Base-by-base conservation (phyloP, 768 basidiomycete genomes). In the Boletellus ananiceps region DNA sequence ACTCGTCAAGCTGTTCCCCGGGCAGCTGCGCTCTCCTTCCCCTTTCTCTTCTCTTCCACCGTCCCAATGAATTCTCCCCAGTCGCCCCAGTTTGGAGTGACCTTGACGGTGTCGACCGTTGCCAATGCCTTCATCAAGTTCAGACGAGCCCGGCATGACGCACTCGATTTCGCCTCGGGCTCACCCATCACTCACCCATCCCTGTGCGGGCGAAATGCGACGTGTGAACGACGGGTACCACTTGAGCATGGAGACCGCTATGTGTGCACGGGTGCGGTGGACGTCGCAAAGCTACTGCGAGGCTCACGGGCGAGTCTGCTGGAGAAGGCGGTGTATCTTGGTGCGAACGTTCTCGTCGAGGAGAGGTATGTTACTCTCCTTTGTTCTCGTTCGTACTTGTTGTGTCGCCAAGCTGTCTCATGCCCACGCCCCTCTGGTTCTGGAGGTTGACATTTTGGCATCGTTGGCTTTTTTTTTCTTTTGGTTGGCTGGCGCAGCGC, bases 281-380 rank as follows among this genome's bases (percentile, higher is more conserved):
- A 86, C 57, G 72, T 79, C 32, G 59, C 65, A 18, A 77, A 75
- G 47, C 71, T 89, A 13, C 68, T 89, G 42, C 69, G 82, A 12
- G 77, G 74, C 5, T 77, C 81, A 25, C 74, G 84, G 40, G 65
- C 69, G 2, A 66, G 69, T 36, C 62, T 87, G 47, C 58, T 82
- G 44, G 75, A 80, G 51, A 69, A 72, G 47, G 80, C 80, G 14
- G 67, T 71, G 45, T 55, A 60, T 8, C 54, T 77, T 16, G 83
- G 80, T 14, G 81, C 75, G 4, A 83, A 82, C 57, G 79, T 78
- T 1, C 72, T 89, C 46, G 76, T 83, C 3, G 80, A 88, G 36
- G 87, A 89, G 61, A 73, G 77, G 87, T 88, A 60, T 40, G 85
- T 80, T 25, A 8, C 9, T 1, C 31, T 27, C 39, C 5, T 1